Evolutionary conservation across 2,329 filamentous ascomycete species (phyloP), one percentile per base, ranked within the genome.

Genomic region (Alternaria gaisen): DNA sequence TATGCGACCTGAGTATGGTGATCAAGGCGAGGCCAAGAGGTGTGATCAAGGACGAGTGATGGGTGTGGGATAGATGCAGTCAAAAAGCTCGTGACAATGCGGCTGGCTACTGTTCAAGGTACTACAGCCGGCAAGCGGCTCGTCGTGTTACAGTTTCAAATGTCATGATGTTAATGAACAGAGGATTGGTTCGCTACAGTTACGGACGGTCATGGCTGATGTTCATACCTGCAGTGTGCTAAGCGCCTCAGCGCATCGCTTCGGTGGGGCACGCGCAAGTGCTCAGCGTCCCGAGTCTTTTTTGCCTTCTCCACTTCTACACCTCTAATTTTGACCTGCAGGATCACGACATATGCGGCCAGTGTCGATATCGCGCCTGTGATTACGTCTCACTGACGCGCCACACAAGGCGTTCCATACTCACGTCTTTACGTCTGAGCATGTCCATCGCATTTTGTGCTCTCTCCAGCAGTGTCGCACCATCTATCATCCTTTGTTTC

Each of bases 391-490:
- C 47, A 32, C 73, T 68, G 26, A 80, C 65, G 42, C 68, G 68
- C 75, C 78, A 79, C 0, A 83, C 79, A 58, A 84, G 63, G 41
- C 80, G 77, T 72, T 83, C 80, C 22, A 80, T 82, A 61, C 81
- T 83, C 26, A 78, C 78, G 44, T 81, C 79, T 61, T 80, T 82
- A 50, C 77, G 73, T 55, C 81, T 74, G 57, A 84, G 67, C 60
- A 77, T 68, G 68, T 80, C 72, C 74, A 85, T 71, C 3, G 82
- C 82, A 18, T 69, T 76, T 61, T 83, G 77, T 42, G 79, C 79
- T 47, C 80, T 71, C 56, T 81, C 79, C 14, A 83, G 66, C 63
- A 83, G 40, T 3, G 79, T 81, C 42, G 71, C 61, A 0, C 79
- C 82, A 53, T 83, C 81, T 5, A 83, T 73, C 32, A 82, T 71